A percentile compares a stretch with the other conserved stretches of the same genome.
These are phyloP conservation scores for Nematodospora anomalae DNA, from an alignment of 1,139 yeast genomes.

Conservation along the genomic window DNA sequence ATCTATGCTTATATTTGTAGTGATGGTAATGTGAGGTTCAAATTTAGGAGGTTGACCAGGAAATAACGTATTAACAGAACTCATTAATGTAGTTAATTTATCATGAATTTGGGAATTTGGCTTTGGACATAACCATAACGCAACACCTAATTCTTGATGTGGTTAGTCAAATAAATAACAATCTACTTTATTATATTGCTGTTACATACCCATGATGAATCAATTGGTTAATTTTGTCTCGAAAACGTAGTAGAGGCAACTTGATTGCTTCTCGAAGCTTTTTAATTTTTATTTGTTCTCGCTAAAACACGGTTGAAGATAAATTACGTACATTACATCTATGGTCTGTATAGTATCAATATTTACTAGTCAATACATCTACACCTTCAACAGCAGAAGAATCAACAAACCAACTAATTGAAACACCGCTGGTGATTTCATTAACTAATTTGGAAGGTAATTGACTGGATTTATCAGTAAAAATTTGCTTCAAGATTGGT, in stretches of 20 bases:
- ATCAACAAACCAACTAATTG: slow-evolving; percentile 81
- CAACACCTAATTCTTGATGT: slow-evolving; percentile 40
- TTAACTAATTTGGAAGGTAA: slow-evolving; percentile 81
- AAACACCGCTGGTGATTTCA: slow-evolving; percentile 39
- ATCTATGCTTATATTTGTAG: slow-evolving; percentile 55
- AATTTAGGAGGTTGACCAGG: slow-evolving; percentile 66
- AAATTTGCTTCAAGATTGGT: slow-evolving; percentile 67
- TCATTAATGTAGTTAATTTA: slow-evolving; percentile 58
- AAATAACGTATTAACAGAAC: slow-evolving; percentile 66
- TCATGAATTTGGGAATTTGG: slow-evolving; percentile 55
- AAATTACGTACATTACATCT: too few relatives aligned
- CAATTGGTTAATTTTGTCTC: slow-evolving; percentile 1
- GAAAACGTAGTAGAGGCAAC: too few relatives aligned
- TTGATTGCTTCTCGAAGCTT: too few relatives aligned
- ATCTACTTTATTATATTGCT: not conserved
- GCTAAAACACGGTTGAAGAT: too few relatives aligned
- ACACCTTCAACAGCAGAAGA: slow-evolving; percentile 71
- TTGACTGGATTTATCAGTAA: slow-evolving; percentile 47
- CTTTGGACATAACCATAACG: slow-evolving; percentile 79
- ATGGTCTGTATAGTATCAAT: too few relatives aligned
- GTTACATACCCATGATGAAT: slow-evolving; percentile 22
- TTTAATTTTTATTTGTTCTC: too few relatives aligned
- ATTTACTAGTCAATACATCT: slow-evolving; percentile 48
- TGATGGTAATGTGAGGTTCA: slow-evolving; percentile 77
- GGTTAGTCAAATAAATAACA: slow-evolving; percentile 21